Evolutionary conservation across 1,284 basidiomycete genomes (phyloP).

Genomic region (Marasmius tenuissimus): DNA sequence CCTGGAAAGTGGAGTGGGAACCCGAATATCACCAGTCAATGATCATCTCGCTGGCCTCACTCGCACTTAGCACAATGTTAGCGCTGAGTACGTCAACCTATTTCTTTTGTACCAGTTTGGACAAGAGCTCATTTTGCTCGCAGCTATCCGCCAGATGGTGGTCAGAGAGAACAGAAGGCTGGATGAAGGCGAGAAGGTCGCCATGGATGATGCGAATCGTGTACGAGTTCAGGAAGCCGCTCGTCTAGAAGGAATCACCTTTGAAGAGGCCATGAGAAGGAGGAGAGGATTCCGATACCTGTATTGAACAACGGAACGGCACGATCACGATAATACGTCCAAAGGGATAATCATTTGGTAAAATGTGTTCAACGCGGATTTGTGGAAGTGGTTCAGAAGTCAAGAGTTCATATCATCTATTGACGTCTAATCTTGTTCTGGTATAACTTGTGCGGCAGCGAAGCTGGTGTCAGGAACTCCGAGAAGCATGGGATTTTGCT

Average conservation of each 20-base stretch:
- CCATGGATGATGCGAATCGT: conserved; percentile 38
- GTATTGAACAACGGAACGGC: conserved; percentile 25
- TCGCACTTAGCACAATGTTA: conserved; percentile 37
- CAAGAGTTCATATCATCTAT: neutral
- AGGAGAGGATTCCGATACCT: conserved; percentile 49
- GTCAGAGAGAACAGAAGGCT: conserved; percentile 43
- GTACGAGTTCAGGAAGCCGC: conserved; percentile 49
- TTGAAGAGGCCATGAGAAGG: conserved; percentile 49
- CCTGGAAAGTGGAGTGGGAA: conserved; percentile 50
- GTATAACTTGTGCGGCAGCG: neutral
- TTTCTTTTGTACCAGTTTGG: neutral
- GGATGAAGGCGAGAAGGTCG: conserved; percentile 42
- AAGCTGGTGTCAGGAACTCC: neutral
- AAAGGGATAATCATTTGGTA: neutral
- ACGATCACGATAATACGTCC: neutral
- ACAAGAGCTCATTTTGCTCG: conserved; percentile 1
- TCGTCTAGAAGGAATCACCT: conserved; percentile 47
- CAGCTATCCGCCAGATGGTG: conserved; percentile 49
- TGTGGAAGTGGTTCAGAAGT: neutral
- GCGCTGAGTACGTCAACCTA: conserved; percentile 32
- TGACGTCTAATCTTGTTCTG: neutral
- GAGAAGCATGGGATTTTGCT: neutral
- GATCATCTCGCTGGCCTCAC: conserved; percentile 42
- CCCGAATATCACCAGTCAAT: conserved; percentile 52
- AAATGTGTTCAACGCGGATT: neutral